A percentile compares a stretch with the other conserved stretches of the same genome.
Conservation (phyloP, 306 rosid species). For the Elaeagnus macrophylla region DNA sequence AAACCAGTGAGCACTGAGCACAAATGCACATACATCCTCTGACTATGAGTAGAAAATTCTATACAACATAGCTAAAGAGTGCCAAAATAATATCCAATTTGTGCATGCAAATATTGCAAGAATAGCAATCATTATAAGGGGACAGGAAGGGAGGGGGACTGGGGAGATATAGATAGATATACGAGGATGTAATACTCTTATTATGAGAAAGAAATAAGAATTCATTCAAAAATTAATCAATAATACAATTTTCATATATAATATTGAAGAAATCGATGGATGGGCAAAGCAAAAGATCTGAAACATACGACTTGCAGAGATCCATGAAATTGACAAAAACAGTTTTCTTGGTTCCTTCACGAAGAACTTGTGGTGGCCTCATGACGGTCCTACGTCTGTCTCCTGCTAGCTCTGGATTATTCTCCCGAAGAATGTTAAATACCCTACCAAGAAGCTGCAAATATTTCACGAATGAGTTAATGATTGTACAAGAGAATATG, state of each 20-base stretch:
- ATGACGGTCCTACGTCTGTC: conserved; percentile 79
- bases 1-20: too few relatives aligned
- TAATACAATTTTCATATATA: too few relatives aligned
- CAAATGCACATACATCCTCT: too few relatives aligned
- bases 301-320: conserved; percentile 46
- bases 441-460: conserved; percentile 84
- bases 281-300: background rate
- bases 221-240: background rate
- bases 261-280: background rate
- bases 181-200: background rate
- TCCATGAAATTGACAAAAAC: conserved; percentile 91
- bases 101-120: too few relatives aligned
- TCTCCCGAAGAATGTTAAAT: conserved; percentile 73
- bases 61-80: too few relatives aligned
- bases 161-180: background rate
- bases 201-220: background rate
- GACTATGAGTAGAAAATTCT: too few relatives aligned
- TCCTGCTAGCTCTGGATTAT: conserved; percentile 90
- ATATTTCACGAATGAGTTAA: background rate
- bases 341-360: conserved; percentile 89
- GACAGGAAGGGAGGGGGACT: too few relatives aligned
- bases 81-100: too few relatives aligned
- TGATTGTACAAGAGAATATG: background rate
- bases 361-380: conserved; percentile 96
- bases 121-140: background rate